phyloP scores from a whole-genome alignment of 495 filamentous ascomycete genomes.

The Lepraria neglecta region DNA sequence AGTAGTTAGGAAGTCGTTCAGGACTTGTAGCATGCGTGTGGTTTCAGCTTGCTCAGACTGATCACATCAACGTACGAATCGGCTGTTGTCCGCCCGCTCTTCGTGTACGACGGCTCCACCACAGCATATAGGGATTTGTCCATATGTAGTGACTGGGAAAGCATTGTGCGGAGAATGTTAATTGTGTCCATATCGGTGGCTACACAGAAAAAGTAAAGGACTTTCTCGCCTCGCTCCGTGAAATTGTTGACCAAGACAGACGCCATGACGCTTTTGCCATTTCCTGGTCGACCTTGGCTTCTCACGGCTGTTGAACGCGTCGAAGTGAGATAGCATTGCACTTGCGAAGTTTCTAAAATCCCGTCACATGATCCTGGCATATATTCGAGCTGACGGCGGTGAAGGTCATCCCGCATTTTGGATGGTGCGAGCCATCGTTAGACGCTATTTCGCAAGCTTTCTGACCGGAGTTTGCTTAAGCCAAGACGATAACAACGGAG shows the following conservation, averaged over 20 bases:
- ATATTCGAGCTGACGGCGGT: constrained; percentile 24
- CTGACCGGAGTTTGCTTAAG: too few relatives aligned
- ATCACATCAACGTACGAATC: constrained; percentile 27
- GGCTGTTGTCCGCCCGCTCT: constrained; percentile 28
- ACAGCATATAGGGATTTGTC: constrained; percentile 26
- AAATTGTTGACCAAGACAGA: constrained; percentile 27
- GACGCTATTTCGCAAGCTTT: neutral
- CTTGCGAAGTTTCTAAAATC: constrained; percentile 20
- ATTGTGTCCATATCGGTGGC: constrained; percentile 27
- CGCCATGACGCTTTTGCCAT: constrained; percentile 28
- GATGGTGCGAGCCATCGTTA: constrained; percentile 31
- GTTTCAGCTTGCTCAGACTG: neutral
- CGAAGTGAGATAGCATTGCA: constrained; percentile 19
- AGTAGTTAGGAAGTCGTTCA: constrained; percentile 18
- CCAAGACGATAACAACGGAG: too few relatives aligned
- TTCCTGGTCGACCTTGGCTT: constrained; percentile 28
- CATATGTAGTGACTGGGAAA: constrained; percentile 25
- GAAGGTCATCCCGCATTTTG: constrained; percentile 29
- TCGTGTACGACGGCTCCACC: constrained; percentile 25
- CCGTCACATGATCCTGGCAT: constrained; percentile 28
- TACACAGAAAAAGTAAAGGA: constrained; percentile 31
- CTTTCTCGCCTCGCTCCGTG: constrained; percentile 11
- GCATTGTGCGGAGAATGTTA: constrained; percentile 26
- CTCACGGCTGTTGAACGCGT: constrained; percentile 15
- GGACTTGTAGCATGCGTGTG: constrained; percentile 18